phyloP scores from a whole-genome alignment of 768 basidiomycete genomes.

The Lyophyllum shimeji region DNA sequence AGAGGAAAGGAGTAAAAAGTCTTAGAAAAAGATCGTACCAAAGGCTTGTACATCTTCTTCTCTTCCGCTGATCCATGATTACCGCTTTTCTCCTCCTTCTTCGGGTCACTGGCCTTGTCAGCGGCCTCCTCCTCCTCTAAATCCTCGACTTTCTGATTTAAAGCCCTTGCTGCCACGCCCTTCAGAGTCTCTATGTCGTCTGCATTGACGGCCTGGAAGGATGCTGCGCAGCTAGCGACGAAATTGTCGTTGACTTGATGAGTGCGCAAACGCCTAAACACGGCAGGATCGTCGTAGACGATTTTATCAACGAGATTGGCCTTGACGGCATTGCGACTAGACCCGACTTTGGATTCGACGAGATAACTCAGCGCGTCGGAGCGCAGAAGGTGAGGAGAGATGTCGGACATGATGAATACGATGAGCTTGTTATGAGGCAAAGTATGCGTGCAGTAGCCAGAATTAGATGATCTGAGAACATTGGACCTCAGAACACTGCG shows the following conservation, averaged over 20 bases:
- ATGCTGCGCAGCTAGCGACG: neutral
- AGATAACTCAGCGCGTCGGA: neutral
- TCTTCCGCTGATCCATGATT: constrained; percentile 8
- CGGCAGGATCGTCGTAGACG: neutral
- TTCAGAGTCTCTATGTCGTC: neutral
- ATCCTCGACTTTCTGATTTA: neutral
- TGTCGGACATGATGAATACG: neutral
- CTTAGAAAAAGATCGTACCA: constrained; percentile 4
- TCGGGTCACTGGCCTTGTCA: neutral
- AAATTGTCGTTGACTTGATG: neutral
- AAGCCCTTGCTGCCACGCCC: neutral
- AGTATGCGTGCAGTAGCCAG: too few species aligned
- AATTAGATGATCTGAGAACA: too few species aligned
- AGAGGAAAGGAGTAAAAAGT: neutral
- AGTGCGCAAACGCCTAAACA: neutral
- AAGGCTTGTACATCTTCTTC: constrained; percentile 14
- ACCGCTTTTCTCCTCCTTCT: neutral
- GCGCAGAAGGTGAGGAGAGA: too few species aligned
- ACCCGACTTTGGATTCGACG: neutral
- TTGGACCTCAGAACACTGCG: too few species aligned
- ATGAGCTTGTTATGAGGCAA: too few species aligned
- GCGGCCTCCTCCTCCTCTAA: neutral
- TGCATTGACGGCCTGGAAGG: neutral
- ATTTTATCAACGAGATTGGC: neutral
- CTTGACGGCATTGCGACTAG: neutral